A percentile compares a stretch with the other conserved stretches of the same genome.
Evolutionary conservation across 1,284 basidiomycete species (phyloP).

Genomic region (Mycosarcoma maydis): DNA sequence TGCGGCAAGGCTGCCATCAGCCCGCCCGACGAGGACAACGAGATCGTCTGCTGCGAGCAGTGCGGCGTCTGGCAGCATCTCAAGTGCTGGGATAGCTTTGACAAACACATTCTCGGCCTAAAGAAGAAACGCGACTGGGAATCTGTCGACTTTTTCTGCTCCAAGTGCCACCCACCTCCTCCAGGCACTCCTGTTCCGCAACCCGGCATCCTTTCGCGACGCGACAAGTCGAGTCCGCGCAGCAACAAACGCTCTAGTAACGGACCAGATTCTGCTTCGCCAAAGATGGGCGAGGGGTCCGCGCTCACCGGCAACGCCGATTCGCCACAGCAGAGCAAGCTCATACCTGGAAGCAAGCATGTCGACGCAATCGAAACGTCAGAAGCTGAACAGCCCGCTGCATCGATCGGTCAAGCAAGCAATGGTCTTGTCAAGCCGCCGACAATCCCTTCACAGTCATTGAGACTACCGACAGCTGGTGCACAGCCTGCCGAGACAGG

Average conservation of each 20-base stretch:
- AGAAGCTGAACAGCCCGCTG: neutral
- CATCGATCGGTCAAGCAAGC: neutral
- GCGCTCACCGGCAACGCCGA: slow-evolving; percentile 10
- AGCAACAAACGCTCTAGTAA: slow-evolving; percentile 22
- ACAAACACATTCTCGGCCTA: slow-evolving; percentile 39
- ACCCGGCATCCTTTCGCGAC: slow-evolving; percentile 23
- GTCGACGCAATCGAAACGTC: slow-evolving; percentile 2
- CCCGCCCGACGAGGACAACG: slow-evolving; percentile 74
- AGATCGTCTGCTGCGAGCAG: slow-evolving; percentile 80
- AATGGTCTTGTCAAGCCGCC: slow-evolving; percentile 17
- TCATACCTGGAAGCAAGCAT: slow-evolving; percentile 11
- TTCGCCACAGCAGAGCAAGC: slow-evolving; percentile 32
- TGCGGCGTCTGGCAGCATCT: slow-evolving; percentile 77
- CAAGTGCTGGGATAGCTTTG: slow-evolving; percentile 65
- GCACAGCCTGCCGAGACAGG: slow-evolving; percentile 37
- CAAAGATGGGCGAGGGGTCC: slow-evolving; percentile 3
- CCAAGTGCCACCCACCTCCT: slow-evolving; percentile 46
- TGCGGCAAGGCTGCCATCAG: slow-evolving; percentile 78
- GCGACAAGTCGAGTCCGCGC: slow-evolving; percentile 29
- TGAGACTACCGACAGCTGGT: slow-evolving; percentile 16
- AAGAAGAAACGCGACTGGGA: slow-evolving; percentile 57
- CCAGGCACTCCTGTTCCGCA: slow-evolving; percentile 31
- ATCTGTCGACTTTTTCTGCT: slow-evolving; percentile 54
- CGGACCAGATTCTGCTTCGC: slow-evolving; percentile 19
- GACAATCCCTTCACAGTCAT: slow-evolving; percentile 20